These are phyloP conservation scores for Phytophthora pistaciae DNA, from an alignment of 352 stramenopile genomes.

Conservation along the genomic window DNA sequence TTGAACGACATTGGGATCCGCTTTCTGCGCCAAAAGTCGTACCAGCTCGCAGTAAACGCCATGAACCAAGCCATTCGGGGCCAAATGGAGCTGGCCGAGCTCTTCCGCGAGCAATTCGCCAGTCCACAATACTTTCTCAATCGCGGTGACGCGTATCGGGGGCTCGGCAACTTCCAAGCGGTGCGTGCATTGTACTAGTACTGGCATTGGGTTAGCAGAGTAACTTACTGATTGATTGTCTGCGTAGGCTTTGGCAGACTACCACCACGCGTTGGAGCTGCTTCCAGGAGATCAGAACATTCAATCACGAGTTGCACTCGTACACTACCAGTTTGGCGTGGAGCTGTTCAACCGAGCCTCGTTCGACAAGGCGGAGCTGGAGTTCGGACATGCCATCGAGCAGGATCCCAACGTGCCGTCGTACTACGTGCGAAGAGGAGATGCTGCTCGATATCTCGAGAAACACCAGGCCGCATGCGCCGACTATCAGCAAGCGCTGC, in stretches of 20 bases:
- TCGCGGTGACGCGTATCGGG: slow-evolving; percentile 79
- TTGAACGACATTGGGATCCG: slow-evolving; percentile 75
- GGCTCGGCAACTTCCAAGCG: slow-evolving; percentile 76
- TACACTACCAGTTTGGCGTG: slow-evolving; percentile 87
- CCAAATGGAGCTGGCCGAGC: slow-evolving; percentile 55
- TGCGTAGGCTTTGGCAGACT: slow-evolving; percentile 77
- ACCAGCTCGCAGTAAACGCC: slow-evolving; percentile 77
- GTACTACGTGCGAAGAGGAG: slow-evolving; percentile 79
- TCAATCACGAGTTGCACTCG: slow-evolving; percentile 67
- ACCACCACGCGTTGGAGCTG: slow-evolving; percentile 75
- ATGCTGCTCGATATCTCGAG: slow-evolving; percentile 80
- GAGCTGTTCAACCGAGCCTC: slow-evolving; percentile 78
- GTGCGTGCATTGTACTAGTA: slow-evolving; percentile 31
- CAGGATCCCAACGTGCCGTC: slow-evolving; percentile 59
- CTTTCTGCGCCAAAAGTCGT: slow-evolving; percentile 65
- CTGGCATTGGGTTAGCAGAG: not conserved
- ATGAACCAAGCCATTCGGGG: slow-evolving; percentile 84
- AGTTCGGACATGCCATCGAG: slow-evolving; percentile 56
- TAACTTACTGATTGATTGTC: slow-evolving; percentile 1
- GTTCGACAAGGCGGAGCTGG: slow-evolving; percentile 83
- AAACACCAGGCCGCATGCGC: slow-evolving; percentile 62
- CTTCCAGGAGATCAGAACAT: slow-evolving; percentile 59
- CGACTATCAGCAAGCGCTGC: slow-evolving; percentile 61
- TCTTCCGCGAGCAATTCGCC: slow-evolving; percentile 52
- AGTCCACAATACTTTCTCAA: slow-evolving; percentile 74